Conservation (phyloP, 176 grass and related monocot species). For the Oryza australiensis region DNA sequence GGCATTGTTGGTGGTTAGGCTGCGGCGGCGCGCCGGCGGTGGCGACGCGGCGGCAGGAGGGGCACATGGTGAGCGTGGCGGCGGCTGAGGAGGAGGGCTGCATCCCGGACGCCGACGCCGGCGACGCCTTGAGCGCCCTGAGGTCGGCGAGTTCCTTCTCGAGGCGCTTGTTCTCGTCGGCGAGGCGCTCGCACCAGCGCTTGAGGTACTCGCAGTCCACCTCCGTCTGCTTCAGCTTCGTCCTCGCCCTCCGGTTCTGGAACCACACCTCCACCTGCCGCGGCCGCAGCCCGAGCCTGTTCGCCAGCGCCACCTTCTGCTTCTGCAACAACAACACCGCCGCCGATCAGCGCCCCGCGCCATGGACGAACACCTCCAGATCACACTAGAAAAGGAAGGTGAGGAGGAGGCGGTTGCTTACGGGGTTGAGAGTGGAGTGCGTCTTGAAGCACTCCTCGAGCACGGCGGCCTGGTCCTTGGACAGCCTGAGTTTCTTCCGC, state of each 20-base stretch:
- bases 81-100: constrained; percentile 48
- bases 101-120: background rate
- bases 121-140: constrained; percentile 60
- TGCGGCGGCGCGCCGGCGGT: background rate
- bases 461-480: constrained; percentile 90
- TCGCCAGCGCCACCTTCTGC: constrained; percentile 78
- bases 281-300: constrained; percentile 64
- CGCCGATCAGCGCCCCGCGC: background rate
- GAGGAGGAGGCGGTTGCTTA: background rate
- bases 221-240: constrained; percentile 99
- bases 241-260: constrained; percentile 82
- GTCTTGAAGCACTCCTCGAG: constrained; percentile 97
- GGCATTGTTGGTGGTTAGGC: constrained; percentile 26
- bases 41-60: constrained; percentile 82
- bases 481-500: constrained; percentile 78
- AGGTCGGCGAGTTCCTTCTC: constrained; percentile 92
- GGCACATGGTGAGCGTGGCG: constrained; percentile 85
- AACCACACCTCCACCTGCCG: constrained; percentile 99
- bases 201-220: constrained; percentile 96
- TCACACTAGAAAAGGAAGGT: no score
- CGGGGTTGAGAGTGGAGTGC: constrained; percentile 97
- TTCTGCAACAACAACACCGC: constrained; percentile 35
- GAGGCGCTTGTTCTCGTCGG: constrained; percentile 88
- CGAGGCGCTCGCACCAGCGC: constrained; percentile 90
- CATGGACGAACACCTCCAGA: background rate